Conservation (phyloP, 2,329 filamentous ascomycete genomes). For the Fusarium nodosum region DNA sequence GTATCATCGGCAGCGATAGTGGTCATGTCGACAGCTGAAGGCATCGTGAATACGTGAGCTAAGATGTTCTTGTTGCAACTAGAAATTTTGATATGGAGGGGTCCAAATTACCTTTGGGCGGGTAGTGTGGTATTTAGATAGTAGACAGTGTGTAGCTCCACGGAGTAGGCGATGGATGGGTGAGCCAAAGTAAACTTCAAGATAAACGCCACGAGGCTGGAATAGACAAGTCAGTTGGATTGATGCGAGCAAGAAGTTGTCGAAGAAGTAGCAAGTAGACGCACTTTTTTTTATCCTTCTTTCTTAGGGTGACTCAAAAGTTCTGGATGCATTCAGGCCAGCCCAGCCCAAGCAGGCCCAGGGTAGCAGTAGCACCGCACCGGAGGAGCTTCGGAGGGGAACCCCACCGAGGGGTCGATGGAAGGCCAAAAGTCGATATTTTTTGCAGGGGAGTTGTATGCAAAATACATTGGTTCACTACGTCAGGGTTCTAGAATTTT, state of each 20-base stretch:
- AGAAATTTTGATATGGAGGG: slow-evolving; percentile 41
- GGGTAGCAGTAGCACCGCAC: slow-evolving; percentile 20
- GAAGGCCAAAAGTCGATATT: slow-evolving; percentile 1
- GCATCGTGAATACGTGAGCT: slow-evolving; percentile 49
- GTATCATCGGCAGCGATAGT: slow-evolving; percentile 62
- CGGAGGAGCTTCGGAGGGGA: slow-evolving; percentile 51
- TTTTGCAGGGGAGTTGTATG: slow-evolving; percentile 36
- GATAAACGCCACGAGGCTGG: slow-evolving; percentile 36
- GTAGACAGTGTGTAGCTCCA: slow-evolving; percentile 21
- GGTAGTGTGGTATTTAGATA: slow-evolving; percentile 35
- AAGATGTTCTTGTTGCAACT: slow-evolving; percentile 23
- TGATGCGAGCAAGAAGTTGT: slow-evolving; percentile 19
- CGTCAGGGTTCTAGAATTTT: slow-evolving; percentile 48
- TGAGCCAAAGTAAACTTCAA: slow-evolving; percentile 28
- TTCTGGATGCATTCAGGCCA: slow-evolving; percentile 20
- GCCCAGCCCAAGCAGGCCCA: slow-evolving; percentile 4
- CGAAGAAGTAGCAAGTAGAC: slow-evolving; percentile 8
- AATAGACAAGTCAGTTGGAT: slow-evolving; percentile 3
- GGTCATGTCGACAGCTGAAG: slow-evolving; percentile 56
- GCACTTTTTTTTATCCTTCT: slow-evolving; percentile 35
- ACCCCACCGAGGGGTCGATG: slow-evolving; percentile 49
- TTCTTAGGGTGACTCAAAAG: slow-evolving; percentile 39
- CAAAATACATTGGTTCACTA: slow-evolving; percentile 34
- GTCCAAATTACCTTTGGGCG: slow-evolving; percentile 26
- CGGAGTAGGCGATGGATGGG: slow-evolving; percentile 28